A percentile compares a stretch with the other conserved stretches of the same genome.
Evolutionary conservation across 257 asterid genomes (phyloP).

Genomic region (Solanum bulbocastanum): DNA sequence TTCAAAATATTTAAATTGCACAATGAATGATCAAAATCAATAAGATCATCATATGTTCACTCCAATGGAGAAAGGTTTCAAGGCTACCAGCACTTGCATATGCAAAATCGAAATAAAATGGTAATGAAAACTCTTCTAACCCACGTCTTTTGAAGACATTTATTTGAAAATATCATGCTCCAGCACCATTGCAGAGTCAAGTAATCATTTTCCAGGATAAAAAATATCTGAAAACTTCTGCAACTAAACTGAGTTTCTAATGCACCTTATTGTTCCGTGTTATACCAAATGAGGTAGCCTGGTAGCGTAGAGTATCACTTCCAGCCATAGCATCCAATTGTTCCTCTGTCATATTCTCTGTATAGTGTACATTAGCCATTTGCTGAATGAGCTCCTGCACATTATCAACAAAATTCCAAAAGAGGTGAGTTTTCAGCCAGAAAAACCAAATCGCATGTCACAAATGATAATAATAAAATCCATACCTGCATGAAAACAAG

Average conservation of each 20-base stretch:
- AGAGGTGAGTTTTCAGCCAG: not conserved
- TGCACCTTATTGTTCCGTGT: constrained; percentile 86
- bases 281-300: constrained; percentile 92
- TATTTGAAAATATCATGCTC: not conserved
- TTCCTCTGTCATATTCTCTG: constrained; percentile 99
- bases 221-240: not conserved
- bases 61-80: not conserved
- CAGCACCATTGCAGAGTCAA: not conserved
- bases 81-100: not conserved
- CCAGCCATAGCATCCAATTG: constrained; percentile 99
- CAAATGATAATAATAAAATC: not conserved
- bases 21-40: not conserved
- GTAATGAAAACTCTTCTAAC: not conserved
- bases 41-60: not conserved
- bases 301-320: constrained; percentile 97
- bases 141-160: not conserved
- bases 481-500: constrained; percentile 88
- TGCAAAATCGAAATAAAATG: not conserved
- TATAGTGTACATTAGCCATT: constrained; percentile 98
- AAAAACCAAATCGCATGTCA: constrained; percentile 4
- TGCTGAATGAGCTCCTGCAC: constrained; percentile 93
- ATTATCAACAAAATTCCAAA: constrained; percentile 16
- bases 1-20: not conserved
- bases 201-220: not conserved
- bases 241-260: not conserved